Evolutionary conservation across 192 early-diverging fungal genomes (phyloP).

Genomic region (Linnemannia zychae): DNA sequence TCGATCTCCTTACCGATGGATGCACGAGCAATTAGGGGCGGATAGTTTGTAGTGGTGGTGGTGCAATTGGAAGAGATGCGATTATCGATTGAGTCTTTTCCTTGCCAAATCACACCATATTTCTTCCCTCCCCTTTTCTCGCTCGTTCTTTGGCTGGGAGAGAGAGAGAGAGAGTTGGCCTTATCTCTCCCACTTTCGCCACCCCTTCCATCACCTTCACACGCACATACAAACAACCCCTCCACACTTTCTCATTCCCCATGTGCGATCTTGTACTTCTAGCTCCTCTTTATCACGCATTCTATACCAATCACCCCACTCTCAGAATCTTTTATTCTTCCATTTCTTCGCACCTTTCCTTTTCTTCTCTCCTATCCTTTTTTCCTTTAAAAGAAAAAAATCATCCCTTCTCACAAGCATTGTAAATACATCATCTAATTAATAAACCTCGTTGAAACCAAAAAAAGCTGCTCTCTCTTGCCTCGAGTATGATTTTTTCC

Average conservation of each 20-base stretch:
- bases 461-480: neutral
- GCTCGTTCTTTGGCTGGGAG: neutral
- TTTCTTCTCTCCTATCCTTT: too few species aligned
- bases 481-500: neutral
- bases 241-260: neutral
- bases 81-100: neutral
- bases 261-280: conserved; percentile 9
- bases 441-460: neutral
- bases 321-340: neutral
- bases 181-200: neutral
- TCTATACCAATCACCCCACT: neutral
- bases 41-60: neutral
- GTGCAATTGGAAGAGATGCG: neutral
- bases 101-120: neutral
- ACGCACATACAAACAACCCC: neutral
- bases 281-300: neutral
- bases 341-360: too few species aligned
- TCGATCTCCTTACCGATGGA: neutral
- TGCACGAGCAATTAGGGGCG: neutral
- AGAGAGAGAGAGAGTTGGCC: too few species aligned
- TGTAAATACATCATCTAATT: conserved; percentile 13
- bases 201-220: neutral
- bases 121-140: too few species aligned
- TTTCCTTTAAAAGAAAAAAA: neutral
- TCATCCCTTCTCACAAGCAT: neutral